Percentiles rank a stretch among this genome's conserved stretches.
phyloP scores from a whole-genome alignment of 139 green algal genomes.

The Volvox reticuliferus region DNA sequence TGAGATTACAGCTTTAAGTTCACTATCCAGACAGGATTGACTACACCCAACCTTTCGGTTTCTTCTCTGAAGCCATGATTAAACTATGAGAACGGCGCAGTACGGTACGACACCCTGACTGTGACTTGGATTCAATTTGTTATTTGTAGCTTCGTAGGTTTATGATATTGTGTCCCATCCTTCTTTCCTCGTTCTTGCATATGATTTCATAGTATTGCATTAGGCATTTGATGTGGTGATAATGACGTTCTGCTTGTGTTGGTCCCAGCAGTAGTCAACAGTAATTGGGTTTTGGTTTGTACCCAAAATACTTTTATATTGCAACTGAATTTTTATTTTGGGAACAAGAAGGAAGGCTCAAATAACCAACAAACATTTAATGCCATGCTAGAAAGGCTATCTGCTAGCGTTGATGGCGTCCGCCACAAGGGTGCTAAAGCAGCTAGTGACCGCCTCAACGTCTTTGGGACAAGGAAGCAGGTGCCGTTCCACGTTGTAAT shows the following conservation, averaged over 20 bases:
- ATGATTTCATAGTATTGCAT: background rate
- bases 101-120: no score
- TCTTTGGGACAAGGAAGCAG: background rate
- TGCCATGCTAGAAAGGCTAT: conserved; percentile 20
- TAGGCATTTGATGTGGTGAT: background rate
- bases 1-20: no score
- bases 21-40: no score
- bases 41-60: no score
- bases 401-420: background rate
- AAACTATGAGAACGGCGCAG: no score
- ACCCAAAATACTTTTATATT: background rate
- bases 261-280: background rate
- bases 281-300: background rate
- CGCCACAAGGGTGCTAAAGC: background rate
- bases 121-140: no score
- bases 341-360: background rate
- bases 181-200: background rate
- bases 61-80: no score
- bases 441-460: background rate
- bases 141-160: no score
- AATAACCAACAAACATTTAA: background rate
- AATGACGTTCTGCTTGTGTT: background rate
- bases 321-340: background rate
- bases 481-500: conserved; percentile 19
- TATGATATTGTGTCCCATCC: no score